Evolutionary conservation across 768 basidiomycete species (phyloP), one percentile per base, ranked within the genome.

Genomic region (Agaricus blazei): DNA sequence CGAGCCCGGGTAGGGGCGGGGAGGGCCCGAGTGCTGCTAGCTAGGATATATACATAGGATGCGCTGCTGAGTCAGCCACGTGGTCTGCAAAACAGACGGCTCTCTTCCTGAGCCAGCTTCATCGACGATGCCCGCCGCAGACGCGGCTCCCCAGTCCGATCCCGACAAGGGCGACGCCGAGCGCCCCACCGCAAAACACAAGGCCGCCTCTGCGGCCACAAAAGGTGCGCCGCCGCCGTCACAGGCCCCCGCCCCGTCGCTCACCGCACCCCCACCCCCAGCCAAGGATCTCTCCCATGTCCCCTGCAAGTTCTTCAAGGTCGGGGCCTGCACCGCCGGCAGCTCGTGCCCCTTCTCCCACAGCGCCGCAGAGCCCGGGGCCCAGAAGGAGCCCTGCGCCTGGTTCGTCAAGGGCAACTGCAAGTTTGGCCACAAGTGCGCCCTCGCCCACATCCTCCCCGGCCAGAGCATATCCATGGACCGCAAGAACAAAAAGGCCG

Each of bases 261-360:
- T 34, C 7, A 2, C 24, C 26, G 15, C 9, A 48, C 27, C 27
- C 48, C 49, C 46, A 48, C 9, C 23, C n/a, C 36, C 67, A 87
- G 87, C 85, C 48, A 92, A 93, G 69, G 91, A 93, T 68, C 80
- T 98, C 53, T 91, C 90, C 2, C 94, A 97, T 77, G 96, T 98
- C 12, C 95, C 95, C 1, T 98, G 96, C 76, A 91, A 96, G 74
- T 98, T 98, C 81, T 97, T 85, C 83, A 91, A 89, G 66, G 88
- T 91, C 60, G 93, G 94, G 34, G 87, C 85, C 11, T 98, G 95
- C 71, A 96, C 94, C 3, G 95, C 95, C 9, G 95, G 95, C 34
- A 75, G 90, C 3, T 88, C 90, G 2, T 98, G 96, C 69, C 93
- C 92, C n/a, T 98, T 98, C 80, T 94, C 93, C 28, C 96, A 98